phyloP scores from a whole-genome alignment of 768 basidiomycete genomes.

The Amylocystis lapponica region DNA sequence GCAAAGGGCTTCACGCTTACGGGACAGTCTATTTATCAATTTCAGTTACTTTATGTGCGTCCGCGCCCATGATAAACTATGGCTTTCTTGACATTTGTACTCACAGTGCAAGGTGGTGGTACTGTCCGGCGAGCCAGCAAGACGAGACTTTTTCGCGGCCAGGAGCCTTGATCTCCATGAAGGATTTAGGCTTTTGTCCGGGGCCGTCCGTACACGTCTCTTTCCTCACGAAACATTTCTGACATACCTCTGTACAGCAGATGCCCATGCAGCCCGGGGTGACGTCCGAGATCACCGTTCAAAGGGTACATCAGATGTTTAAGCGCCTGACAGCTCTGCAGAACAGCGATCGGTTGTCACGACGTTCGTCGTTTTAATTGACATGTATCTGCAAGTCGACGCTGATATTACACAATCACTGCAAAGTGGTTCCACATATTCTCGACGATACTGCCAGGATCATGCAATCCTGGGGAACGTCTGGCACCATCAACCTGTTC shows the following conservation, averaged over 20 bases:
- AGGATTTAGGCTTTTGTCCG: slow-evolving; percentile 75
- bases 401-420: not conserved
- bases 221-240: slow-evolving; percentile 2
- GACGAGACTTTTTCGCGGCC: slow-evolving; percentile 64
- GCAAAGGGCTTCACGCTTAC: slow-evolving; percentile 66
- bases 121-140: slow-evolving; percentile 66
- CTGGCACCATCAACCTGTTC: slow-evolving; percentile 71
- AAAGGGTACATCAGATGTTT: slow-evolving; percentile 59
- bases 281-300: slow-evolving; percentile 62
- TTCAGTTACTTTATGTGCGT: slow-evolving; percentile 62
- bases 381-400: not conserved
- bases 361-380: slow-evolving; percentile 41
- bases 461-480: slow-evolving; percentile 60
- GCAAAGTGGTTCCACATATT: slow-evolving; percentile 59
- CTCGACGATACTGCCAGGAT: slow-evolving; percentile 56
- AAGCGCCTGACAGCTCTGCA: slow-evolving; percentile 64
- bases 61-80: not conserved
- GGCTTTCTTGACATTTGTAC: slow-evolving; percentile 2
- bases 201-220: slow-evolving; percentile 48
- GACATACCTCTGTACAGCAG: slow-evolving; percentile 32
- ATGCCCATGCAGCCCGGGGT: slow-evolving; percentile 74
- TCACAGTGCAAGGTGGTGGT: slow-evolving; percentile 67
- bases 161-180: slow-evolving; percentile 71
- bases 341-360: slow-evolving; percentile 51
- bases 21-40: slow-evolving; percentile 61